Conservation (phyloP, 352 stramenopile genomes). For the Phytophthora pini region DNA sequence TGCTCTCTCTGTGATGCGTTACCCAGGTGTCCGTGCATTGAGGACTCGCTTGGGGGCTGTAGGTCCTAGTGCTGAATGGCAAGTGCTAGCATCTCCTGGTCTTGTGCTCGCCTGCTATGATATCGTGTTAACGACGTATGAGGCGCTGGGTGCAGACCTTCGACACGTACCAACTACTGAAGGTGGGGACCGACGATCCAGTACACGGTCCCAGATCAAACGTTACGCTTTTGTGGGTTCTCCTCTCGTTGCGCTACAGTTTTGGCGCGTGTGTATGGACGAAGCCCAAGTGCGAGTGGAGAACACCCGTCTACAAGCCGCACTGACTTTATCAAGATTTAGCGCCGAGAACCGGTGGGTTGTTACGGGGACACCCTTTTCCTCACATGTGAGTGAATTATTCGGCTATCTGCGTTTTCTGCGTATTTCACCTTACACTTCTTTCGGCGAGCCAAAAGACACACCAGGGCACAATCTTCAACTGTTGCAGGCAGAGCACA, state of each 20-base stretch:
- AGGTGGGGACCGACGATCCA: constrained; percentile 53
- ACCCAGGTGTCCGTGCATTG: constrained; percentile 63
- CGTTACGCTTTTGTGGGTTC: constrained; percentile 87
- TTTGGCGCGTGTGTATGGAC: constrained; percentile 93
- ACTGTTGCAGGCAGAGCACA: constrained; percentile 11
- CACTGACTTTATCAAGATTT: constrained; percentile 85
- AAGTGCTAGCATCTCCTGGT: constrained; percentile 52
- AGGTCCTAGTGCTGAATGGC: constrained; percentile 57
- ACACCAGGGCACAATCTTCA: constrained; percentile 3
- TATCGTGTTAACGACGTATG: constrained; percentile 93
- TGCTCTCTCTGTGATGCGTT: constrained; percentile 58
- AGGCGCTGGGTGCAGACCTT: constrained; percentile 85
- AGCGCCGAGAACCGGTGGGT: constrained; percentile 79
- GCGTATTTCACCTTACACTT: constrained; percentile 48
- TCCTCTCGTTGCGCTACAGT: constrained; percentile 87
- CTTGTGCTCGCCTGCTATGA: constrained; percentile 80
- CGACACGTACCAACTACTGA: constrained; percentile 62
- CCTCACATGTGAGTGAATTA: constrained; percentile 83
- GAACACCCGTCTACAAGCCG: constrained; percentile 70
- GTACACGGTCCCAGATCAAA: constrained; percentile 68
- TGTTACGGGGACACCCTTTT: constrained; percentile 91
- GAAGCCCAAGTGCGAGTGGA: constrained; percentile 93
- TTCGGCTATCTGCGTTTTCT: constrained; percentile 87
- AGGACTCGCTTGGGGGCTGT: constrained; percentile 34
- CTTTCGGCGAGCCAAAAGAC: neutral